These are phyloP conservation scores for Pythium monospermum DNA, from an alignment of 352 stramenopile species.

Conservation along the genomic window DNA sequence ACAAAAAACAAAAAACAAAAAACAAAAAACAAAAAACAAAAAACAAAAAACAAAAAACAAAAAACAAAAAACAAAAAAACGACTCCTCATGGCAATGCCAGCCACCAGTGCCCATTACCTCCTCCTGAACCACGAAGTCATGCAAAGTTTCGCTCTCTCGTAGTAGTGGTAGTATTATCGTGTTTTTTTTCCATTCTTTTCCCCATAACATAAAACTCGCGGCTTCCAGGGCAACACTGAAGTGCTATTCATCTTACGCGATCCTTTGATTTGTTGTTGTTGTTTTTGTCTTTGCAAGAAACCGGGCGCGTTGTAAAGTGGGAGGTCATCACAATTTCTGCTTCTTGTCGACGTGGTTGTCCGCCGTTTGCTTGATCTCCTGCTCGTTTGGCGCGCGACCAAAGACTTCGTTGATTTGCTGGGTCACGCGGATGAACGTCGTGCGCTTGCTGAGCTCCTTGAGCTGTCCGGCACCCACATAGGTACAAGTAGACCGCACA, in stretches of 20 bases:
- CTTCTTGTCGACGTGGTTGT: slow-evolving; percentile 35
- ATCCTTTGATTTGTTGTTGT: neutral
- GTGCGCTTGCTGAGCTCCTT: slow-evolving; percentile 93
- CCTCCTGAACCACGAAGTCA: no score
- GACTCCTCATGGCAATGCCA: no score
- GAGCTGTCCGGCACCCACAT: slow-evolving; percentile 85
- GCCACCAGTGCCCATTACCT: no score
- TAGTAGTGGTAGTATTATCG: neutral
- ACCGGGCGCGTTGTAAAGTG: no score
- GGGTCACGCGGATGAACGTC: slow-evolving; percentile 91
- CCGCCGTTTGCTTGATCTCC: slow-evolving; percentile 38
- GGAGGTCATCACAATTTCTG: slow-evolving; percentile 59
- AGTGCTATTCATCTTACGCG: neutral
- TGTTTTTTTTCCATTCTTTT: neutral
- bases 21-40: no score
- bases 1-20: no score
- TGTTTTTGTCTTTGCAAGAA: neutral
- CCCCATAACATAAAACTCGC: neutral
- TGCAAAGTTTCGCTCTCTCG: neutral
- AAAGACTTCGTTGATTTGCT: slow-evolving; percentile 92
- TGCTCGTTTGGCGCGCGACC: slow-evolving; percentile 75
- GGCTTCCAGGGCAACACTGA: no score
- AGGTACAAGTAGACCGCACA: slow-evolving; percentile 91
- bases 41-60: no score
- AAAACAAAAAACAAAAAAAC: neutral